A percentile compares a stretch with the other conserved stretches of the same genome.
Evolutionary conservation across 2,329 filamentous ascomycete genomes (phyloP).

Genomic region (Aspergillus thermomutatus): DNA sequence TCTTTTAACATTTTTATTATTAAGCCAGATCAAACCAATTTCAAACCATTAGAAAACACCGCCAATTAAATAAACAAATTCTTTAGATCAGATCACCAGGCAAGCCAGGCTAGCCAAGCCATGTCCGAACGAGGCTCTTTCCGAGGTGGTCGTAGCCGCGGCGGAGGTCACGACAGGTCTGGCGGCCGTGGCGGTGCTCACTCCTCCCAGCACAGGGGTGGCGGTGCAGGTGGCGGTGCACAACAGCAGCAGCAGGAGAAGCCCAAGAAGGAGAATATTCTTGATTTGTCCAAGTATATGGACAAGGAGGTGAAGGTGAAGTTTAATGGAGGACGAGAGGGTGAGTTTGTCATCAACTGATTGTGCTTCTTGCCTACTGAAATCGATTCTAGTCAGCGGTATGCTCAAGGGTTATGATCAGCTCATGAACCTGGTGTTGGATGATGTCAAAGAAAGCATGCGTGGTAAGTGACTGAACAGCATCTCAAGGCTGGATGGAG

Average conservation of each 20-base stretch:
- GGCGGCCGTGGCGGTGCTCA: conserved; percentile 40
- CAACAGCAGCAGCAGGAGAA: conserved; percentile 60
- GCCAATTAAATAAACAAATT: conserved; percentile 1
- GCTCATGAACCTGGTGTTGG: conserved; percentile 95
- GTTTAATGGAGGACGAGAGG: conserved; percentile 91
- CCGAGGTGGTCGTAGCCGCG: conserved; percentile 49
- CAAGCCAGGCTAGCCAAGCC: conserved; percentile 9
- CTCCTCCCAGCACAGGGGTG: conserved; percentile 43
- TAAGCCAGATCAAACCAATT: not conserved
- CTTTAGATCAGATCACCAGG: not conserved
- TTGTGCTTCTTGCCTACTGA: conserved; percentile 3
- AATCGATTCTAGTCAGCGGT: conserved; percentile 64
- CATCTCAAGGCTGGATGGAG: not conserved
- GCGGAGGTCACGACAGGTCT: conserved; percentile 40
- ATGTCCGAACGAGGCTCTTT: conserved; percentile 52
- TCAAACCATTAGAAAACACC: conserved; percentile 1
- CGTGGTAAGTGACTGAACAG: conserved; percentile 60
- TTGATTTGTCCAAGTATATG: conserved; percentile 94
- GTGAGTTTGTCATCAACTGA: conserved; percentile 46
- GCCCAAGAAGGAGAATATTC: conserved; percentile 98
- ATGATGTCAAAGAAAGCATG: conserved; percentile 87
- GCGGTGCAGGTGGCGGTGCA: conserved; percentile 49
- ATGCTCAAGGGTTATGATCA: conserved; percentile 94
- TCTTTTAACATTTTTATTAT: conserved; percentile 4
- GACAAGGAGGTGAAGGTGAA: conserved; percentile 94